Evolutionary conservation across 73 alveolate species (phyloP).

Genomic region (Uronychia binucleata): DNA sequence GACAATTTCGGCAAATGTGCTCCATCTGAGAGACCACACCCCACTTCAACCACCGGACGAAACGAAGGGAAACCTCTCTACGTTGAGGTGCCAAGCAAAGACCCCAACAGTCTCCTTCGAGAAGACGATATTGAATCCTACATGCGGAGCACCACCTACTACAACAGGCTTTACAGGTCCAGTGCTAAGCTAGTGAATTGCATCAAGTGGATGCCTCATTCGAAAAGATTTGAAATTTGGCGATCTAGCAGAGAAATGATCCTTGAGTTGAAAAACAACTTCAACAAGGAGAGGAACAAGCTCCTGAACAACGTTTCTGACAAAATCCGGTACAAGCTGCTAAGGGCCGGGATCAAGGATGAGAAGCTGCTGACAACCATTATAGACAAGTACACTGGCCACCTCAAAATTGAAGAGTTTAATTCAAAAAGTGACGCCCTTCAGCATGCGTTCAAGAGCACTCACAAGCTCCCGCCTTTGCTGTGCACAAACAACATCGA

Average conservation of each 20-base stretch:
- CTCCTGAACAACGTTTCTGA: constrained; percentile 4
- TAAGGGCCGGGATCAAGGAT: constrained; percentile 36
- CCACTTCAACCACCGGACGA: constrained; percentile 56
- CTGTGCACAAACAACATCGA: constrained; percentile 29
- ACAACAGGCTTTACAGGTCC: constrained; percentile 41
- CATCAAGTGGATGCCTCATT: constrained; percentile 51
- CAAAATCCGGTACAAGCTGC: constrained; percentile 23
- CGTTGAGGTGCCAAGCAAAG: constrained; percentile 33
- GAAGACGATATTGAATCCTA: constrained; percentile 60
- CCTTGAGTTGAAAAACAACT: constrained; percentile 23
- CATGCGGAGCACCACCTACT: constrained; percentile 35
- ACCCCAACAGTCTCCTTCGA: constrained; percentile 25
- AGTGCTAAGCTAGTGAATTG: constrained; percentile 10
- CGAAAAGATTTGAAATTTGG: constrained; percentile 45
- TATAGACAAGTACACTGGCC: constrained; percentile 44
- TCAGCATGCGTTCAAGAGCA: constrained; percentile 2
- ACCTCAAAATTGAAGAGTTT: constrained; percentile 32
- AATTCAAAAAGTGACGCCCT: constrained; percentile 20
- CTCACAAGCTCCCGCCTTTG: constrained; percentile 42
- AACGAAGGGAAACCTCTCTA: constrained; percentile 52
- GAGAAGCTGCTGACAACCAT: constrained; percentile 15
- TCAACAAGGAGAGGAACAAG: constrained; percentile 2
- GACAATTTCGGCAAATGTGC: constrained; percentile 18
- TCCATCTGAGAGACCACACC: constrained; percentile 46
- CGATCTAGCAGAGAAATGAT: constrained; percentile 36